Evolutionary conservation across 768 basidiomycete genomes (phyloP).

Genomic region (Boletellus sp.): DNA sequence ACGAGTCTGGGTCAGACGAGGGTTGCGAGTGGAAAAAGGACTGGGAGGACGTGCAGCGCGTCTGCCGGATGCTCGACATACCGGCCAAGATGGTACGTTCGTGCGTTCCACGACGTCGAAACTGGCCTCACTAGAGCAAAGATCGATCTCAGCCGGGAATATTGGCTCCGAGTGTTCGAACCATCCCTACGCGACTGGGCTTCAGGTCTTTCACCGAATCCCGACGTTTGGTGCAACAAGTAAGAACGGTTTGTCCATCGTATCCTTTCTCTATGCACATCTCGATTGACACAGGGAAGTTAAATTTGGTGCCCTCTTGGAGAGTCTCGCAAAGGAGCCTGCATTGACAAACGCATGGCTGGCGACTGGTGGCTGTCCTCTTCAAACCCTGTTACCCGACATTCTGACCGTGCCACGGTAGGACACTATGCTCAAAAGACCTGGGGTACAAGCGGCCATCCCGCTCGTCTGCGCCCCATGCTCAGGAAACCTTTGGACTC

Average conservation of each 20-base stretch:
- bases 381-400: not conserved
- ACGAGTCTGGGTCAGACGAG: conserved; percentile 73
- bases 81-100: conserved; percentile 64
- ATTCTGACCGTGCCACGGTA: conserved; percentile 21
- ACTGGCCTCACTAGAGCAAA: conserved; percentile 26
- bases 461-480: conserved; percentile 39
- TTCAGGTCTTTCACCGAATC: conserved; percentile 80
- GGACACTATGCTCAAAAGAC: conserved; percentile 85
- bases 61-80: conserved; percentile 70
- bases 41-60: conserved; percentile 84
- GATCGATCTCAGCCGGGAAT: conserved; percentile 87
- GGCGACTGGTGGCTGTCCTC: conserved; percentile 63
- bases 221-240: conserved; percentile 92
- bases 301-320: conserved; percentile 84
- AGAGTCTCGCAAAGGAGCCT: conserved; percentile 44
- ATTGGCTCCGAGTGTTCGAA: conserved; percentile 90
- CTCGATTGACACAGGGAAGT: conserved; percentile 56
- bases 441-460: conserved; percentile 35
- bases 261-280: not conserved
- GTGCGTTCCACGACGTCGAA: not conserved
- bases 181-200: conserved; percentile 80
- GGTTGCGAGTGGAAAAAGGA: conserved; percentile 97
- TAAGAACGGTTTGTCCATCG: conserved; percentile 21
- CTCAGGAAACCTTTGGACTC: conserved; percentile 54
- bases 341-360: conserved; percentile 53